These are phyloP conservation scores for Glarea lozoyensis DNA, from an alignment of 495 filamentous ascomycete species.

Conservation along the genomic window DNA sequence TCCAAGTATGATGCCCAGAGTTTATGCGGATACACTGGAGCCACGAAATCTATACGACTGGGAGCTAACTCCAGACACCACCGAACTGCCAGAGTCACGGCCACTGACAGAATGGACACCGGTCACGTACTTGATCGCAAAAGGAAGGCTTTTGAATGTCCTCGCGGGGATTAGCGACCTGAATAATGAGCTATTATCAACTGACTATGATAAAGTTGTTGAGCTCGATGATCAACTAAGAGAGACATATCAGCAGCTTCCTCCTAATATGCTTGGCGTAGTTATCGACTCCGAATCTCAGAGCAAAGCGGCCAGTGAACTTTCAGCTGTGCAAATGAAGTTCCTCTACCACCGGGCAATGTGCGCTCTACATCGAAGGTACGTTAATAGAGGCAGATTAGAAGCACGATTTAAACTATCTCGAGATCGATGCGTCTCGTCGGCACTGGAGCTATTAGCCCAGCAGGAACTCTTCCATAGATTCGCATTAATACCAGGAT, in stretches of 20 bases:
- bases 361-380: constrained; percentile 66
- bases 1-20: constrained; percentile 23
- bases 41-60: constrained; percentile 33
- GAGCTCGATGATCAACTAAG: constrained; percentile 29
- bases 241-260: constrained; percentile 47
- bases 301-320: constrained; percentile 56
- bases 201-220: constrained; percentile 12
- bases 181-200: constrained; percentile 23
- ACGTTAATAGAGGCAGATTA: constrained; percentile 43
- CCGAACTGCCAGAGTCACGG: constrained; percentile 33
- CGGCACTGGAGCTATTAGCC: constrained; percentile 13
- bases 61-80: constrained; percentile 36
- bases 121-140: constrained; percentile 39
- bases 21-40: constrained; percentile 22
- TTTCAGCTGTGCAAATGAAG: constrained; percentile 57
- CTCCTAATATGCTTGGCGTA: constrained; percentile 48
- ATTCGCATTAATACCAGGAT: background rate
- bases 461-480: constrained; percentile 10
- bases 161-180: constrained; percentile 31
- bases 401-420: constrained; percentile 14
- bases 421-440: constrained; percentile 16
- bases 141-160: constrained; percentile 28
- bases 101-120: constrained; percentile 36
- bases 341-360: constrained; percentile 63
- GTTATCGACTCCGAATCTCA: constrained; percentile 49